A percentile compares a stretch with the other conserved stretches of the same genome.
Conservation (phyloP, 257 asterid genomes). For the Rubia yunnanensis region DNA sequence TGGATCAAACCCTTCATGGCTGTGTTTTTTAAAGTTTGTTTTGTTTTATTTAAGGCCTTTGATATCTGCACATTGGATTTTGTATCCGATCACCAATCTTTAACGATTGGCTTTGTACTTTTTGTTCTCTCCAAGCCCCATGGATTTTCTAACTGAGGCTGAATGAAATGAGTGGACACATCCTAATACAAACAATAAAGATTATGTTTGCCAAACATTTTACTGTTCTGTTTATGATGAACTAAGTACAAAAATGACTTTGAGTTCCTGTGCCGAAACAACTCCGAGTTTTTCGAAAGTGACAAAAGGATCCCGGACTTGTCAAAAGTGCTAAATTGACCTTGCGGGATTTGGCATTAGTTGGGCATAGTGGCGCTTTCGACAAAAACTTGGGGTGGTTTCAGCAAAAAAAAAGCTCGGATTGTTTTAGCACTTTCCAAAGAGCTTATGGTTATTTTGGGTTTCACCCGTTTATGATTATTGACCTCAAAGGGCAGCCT, state of each 20-base stretch:
- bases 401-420: too few species aligned
- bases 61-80: not conserved
- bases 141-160: not conserved
- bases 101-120: slow-evolving; percentile 7
- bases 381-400: too few species aligned
- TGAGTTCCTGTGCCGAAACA: too few species aligned
- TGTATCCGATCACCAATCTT: slow-evolving; percentile 6
- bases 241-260: too few species aligned
- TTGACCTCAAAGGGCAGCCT: not conserved
- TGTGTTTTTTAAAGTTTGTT: slow-evolving; percentile 9
- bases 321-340: too few species aligned
- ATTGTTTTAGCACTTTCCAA: too few species aligned
- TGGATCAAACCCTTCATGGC: slow-evolving; percentile 4
- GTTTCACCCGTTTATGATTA: too few species aligned
- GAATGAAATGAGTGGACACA: not conserved
- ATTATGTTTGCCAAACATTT: not conserved
- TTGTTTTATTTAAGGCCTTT: slow-evolving; percentile 4
- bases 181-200: slow-evolving; percentile 1
- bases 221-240: not conserved
- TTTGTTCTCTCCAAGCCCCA: not conserved
- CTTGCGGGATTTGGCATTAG: too few species aligned
- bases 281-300: too few species aligned
- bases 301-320: too few species aligned
- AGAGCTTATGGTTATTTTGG: too few species aligned
- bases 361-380: too few species aligned